Base-by-base conservation (phyloP, 169 alveolate species). In the Ichthyophthirius multifiliis region DNA sequence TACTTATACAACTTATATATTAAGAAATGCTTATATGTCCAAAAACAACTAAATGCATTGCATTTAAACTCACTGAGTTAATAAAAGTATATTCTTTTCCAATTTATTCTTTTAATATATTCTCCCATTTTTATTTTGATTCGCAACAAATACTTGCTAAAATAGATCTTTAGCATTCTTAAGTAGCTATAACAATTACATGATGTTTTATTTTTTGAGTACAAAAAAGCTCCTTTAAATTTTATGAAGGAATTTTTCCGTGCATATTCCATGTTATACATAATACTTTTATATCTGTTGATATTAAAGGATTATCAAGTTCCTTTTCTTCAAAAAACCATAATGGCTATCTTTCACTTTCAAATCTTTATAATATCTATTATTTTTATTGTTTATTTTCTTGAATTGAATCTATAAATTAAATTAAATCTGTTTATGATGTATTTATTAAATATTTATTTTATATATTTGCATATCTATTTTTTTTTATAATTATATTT, bases 91-190 rank as follows among this genome's bases (percentile, higher is more conserved):
- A 92, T 12, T 78, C 41, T 27, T 74, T 46, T 5, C 93, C 92
- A 31, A 87, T 82, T 43, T 82, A 64, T 4, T 75, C 73, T 27
- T 16, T 1, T 15, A 86, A 65, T 31, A 32, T 9, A 4, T 46
- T 7, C 30, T 48, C 85, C 96, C 96, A 92, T 74, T 75, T 76
- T 35, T 80, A 83, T 82, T 92, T 92, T 23, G 90, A 76, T 45
- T 81, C 80, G 4, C 71, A 67, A 39, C 88, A 75, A 35, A 87
- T 39, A 23, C 94, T 83, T 41, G 86, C 82, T 6, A 82, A 46
- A n/a, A 92, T 92, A 5, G 94, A 73, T 43, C 89, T 83, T 9
- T 81, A 35, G 74, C 96, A 92, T 75, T 92, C 96, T 83, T 92
- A 83, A 13, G 93, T 80, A 10, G 83, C 88, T 15, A 92, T 77